Conservation (phyloP, 805 yeast genomes). For the Blastobotrys chiropterorum region DNA sequence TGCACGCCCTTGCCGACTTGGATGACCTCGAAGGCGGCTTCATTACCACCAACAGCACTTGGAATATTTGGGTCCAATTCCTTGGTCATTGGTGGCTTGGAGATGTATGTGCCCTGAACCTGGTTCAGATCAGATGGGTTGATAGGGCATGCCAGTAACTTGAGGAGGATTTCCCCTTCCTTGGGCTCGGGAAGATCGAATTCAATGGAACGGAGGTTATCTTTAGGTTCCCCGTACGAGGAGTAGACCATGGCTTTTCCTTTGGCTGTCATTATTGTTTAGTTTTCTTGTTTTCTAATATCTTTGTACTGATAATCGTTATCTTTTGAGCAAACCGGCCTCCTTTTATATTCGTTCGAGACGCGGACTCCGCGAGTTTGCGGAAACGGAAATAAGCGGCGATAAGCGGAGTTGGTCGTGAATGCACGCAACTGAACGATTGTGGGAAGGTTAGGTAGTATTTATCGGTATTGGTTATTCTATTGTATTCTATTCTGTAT, state of each 20-base stretch:
- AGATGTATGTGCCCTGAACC: slow-evolving; percentile 78
- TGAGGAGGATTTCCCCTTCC: slow-evolving; percentile 44
- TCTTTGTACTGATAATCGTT: too few relatives aligned
- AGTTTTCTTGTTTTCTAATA: too few relatives aligned
- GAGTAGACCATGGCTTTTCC: slow-evolving; percentile 63
- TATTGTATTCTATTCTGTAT: too few relatives aligned
- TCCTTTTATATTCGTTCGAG: too few relatives aligned
- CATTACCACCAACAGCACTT: slow-evolving; percentile 85
- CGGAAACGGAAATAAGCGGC: too few relatives aligned
- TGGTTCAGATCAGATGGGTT: slow-evolving; percentile 90
- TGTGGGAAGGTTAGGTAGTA: too few relatives aligned
- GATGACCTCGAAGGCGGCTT: slow-evolving; percentile 81
- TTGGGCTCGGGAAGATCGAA: slow-evolving; percentile 28
- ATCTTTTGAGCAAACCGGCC: too few relatives aligned
- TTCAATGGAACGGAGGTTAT: slow-evolving; percentile 34
- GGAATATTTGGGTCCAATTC: slow-evolving; percentile 52
- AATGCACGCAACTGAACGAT: too few relatives aligned
- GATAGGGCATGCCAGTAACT: slow-evolving; percentile 72
- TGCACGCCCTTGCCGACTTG: slow-evolving; percentile 52
- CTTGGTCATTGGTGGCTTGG: slow-evolving; percentile 54
- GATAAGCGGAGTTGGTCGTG: too few relatives aligned
- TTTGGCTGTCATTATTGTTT: not conserved
- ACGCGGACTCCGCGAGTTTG: too few relatives aligned
- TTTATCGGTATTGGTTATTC: too few relatives aligned
- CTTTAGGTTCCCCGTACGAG: slow-evolving; percentile 51